These are phyloP conservation scores for Mycena olivaceomarginata DNA, from an alignment of 768 basidiomycete species.

Conservation along the genomic window DNA sequence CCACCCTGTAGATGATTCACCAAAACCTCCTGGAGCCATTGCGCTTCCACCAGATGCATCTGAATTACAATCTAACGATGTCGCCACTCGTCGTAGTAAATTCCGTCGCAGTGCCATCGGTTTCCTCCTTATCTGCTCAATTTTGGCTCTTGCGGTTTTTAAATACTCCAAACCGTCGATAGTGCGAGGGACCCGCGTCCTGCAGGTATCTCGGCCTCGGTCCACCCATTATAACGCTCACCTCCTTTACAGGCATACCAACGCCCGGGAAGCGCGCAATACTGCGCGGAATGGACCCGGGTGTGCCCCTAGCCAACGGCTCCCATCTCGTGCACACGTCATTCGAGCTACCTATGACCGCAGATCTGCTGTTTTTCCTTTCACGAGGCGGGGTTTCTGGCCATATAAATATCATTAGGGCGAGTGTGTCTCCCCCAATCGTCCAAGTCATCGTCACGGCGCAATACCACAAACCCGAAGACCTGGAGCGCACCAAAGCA, in stretches of 20 bases:
- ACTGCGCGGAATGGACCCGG: slow-evolving; percentile 31
- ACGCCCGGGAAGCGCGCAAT: slow-evolving; percentile 19
- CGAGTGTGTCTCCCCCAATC: not conserved
- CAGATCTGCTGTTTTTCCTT: slow-evolving; percentile 33
- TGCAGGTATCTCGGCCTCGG: slow-evolving; percentile 14
- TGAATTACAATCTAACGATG: not conserved
- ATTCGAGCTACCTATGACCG: slow-evolving; percentile 27
- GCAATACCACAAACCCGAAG: not conserved
- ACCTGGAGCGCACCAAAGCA: slow-evolving; percentile 20
- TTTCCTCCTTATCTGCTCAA: slow-evolving; percentile 3
- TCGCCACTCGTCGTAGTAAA: slow-evolving; percentile 6
- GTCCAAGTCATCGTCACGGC: slow-evolving; percentile 24
- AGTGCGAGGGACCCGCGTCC: slow-evolving; percentile 20
- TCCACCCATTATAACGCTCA: not conserved
- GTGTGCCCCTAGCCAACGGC: not conserved
- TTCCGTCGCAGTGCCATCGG: slow-evolving; percentile 22
- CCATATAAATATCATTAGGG: slow-evolving; percentile 20
- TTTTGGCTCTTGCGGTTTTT: not conserved
- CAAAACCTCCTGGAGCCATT: slow-evolving; percentile 9
- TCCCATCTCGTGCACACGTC: slow-evolving; percentile 6
- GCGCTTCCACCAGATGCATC: slow-evolving; percentile 23
- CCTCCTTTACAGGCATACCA: slow-evolving; percentile 22
- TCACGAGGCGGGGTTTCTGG: slow-evolving; percentile 30
- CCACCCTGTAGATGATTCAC: slow-evolving; percentile 31
- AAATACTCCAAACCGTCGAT: not conserved